Evolutionary conservation across 441 rosid genomes (phyloP), one percentile per base, ranked within the genome.

Genomic region (Gossypium lobatum): DNA sequence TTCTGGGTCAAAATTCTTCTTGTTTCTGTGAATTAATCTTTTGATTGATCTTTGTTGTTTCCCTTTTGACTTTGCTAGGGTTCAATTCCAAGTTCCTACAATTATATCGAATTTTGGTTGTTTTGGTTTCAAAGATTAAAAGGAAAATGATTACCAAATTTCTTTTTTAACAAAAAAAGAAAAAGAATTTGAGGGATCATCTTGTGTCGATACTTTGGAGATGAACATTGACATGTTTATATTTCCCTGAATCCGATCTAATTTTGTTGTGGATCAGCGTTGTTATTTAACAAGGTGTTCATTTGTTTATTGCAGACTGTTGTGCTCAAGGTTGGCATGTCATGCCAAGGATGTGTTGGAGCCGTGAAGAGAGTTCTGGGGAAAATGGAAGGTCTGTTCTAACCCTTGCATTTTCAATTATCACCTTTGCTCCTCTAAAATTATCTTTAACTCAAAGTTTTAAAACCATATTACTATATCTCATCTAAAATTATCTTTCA

Each of bases 311-410:
- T 79, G 78, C 90, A 95, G 99, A 93, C 93, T 4, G 93, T 89
- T 68, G 96, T 88, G 64, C 96, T 95, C 67, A 91, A 86, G 85
- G 99, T 93, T 74, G 95, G 84, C 23, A 91, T 95, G 99, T 87
- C 98, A 71, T 95, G 98, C 57, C 80, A 85, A 78, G 99, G 98
- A 57, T 93, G 99, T 13, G 87, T 80, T 26, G 99, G 99, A 45
- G 97, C 99, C 28, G 99, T 95, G 67, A 89, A 84, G 78, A 84
- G 99, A 84, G 99, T 93, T 70, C 82, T 95, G 65, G 93, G 86
- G 3, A 93, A 91, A 81, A 88, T 95, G 98, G 97, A 95, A 85
- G 98, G 97, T 91, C 48, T 58, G 82, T 70, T 76, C n/a, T 10
- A 57, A 9, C 62, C 13, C 16, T 58, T 9, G 18, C 74, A 28